Evolutionary conservation across 1,139 yeast genomes (phyloP), one percentile per base, ranked within the genome.

Genomic region (Hanseniaspora gamundiae): DNA sequence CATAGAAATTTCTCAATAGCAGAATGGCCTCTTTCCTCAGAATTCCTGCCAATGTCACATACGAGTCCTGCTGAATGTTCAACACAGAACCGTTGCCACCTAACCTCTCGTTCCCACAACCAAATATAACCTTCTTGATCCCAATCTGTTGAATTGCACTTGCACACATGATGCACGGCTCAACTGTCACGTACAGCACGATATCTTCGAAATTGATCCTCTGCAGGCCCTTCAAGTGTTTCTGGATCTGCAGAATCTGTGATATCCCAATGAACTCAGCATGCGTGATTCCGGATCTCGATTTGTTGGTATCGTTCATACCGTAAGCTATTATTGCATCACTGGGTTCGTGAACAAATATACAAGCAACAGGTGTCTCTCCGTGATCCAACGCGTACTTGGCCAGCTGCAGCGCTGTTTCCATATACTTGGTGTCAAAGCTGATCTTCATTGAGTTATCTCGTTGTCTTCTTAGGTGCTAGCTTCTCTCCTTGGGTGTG

Each of bases 121-220:
- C 97, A 56, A 83, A 91, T 39, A 79, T 77, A 2, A 88, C 95
- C 38, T 69, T 68, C 20, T 76, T 65, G 17, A 91, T 76, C 1
- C 83, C 80, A 30, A 88, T 61, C 56, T 91, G 98, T 46, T 91
- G 73, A 42, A 91, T 64, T 2, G 95, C 91, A 26, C 94, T 80
- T 0, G 96, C 97, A 66, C 99, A 91, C 99, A 91, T 91, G 10
- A 93, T 81, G 60, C 99, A 91, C 0, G 99, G 99, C 61, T 91
- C 99, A 1, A 91, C 97, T 0, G 97, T 86, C 21, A 91, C 99
- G 60, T 87, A 91, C 17, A 91, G 67, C 29, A 77, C 77, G 48
- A 75, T 59, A 51, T 73, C 69, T 43, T 64, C 55, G 19, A 33
- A 33, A n/a, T 17, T 4, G 9, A 33, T 19, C 7, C 16, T 6